These are phyloP conservation scores for Cryphonectria nitschkei DNA, from an alignment of 2,329 filamentous ascomycete genomes.

Conservation along the genomic window DNA sequence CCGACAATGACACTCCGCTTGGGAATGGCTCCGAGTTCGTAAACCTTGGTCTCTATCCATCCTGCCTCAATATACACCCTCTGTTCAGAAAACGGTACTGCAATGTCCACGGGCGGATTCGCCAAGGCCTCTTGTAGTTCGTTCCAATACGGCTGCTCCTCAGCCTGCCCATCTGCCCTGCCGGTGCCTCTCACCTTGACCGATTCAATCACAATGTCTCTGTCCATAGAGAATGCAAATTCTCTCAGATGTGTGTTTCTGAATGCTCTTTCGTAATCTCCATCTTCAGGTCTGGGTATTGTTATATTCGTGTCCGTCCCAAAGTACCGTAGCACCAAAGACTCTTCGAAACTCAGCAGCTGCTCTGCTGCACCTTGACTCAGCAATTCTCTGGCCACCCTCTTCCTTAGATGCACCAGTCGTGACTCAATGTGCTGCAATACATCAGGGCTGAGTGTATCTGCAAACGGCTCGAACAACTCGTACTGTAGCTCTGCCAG, in stretches of 20 bases:
- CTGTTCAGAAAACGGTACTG: slow-evolving; percentile 31
- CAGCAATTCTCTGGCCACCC: slow-evolving; percentile 37
- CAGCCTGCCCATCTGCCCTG: slow-evolving; percentile 27
- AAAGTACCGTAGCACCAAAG: slow-evolving; percentile 53
- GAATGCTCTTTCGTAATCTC: slow-evolving; percentile 44
- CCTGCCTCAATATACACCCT: slow-evolving; percentile 37
- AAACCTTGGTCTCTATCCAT: slow-evolving; percentile 37
- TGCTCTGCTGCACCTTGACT: slow-evolving; percentile 31
- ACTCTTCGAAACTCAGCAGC: slow-evolving; percentile 42
- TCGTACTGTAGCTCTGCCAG: slow-evolving; percentile 46
- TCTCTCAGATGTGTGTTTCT: slow-evolving; percentile 43
- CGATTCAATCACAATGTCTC: slow-evolving; percentile 46
- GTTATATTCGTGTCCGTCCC: slow-evolving; percentile 54
- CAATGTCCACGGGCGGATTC: slow-evolving; percentile 12
- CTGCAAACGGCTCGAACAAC: slow-evolving; percentile 39
- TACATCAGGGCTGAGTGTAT: slow-evolving; percentile 29
- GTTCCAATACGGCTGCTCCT: slow-evolving; percentile 27
- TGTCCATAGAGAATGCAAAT: slow-evolving; percentile 44
- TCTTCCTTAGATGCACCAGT: slow-evolving; percentile 35
- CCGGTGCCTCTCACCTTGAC: slow-evolving; percentile 40
- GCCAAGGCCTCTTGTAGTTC: slow-evolving; percentile 25
- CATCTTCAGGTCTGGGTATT: slow-evolving; percentile 44
- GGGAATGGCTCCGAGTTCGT: slow-evolving; percentile 34
- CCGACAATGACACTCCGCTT: slow-evolving; percentile 27
- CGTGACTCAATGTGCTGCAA: slow-evolving; percentile 31